A percentile compares a stretch with the other conserved stretches of the same genome.
These are phyloP conservation scores for Alternaria incomplexa DNA, from an alignment of 2,329 filamentous ascomycete species.

Conservation along the genomic window DNA sequence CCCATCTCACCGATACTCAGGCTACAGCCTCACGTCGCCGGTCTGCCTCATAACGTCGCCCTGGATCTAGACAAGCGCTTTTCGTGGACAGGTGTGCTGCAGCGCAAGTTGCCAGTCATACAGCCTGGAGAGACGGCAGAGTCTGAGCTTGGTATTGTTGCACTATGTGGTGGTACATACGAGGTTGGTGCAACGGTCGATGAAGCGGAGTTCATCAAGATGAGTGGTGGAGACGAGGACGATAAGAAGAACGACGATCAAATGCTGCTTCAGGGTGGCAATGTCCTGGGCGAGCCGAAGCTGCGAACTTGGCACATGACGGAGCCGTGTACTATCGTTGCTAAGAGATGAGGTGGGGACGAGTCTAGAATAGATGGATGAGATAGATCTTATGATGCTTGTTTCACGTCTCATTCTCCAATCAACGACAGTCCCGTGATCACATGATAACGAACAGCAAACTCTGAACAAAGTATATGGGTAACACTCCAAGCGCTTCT, in stretches of 20 bases:
- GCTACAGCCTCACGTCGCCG: conserved; percentile 76
- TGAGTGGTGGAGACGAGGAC: conserved; percentile 20
- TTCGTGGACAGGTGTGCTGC: conserved; percentile 83
- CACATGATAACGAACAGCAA: neutral
- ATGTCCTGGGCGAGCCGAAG: conserved; percentile 43
- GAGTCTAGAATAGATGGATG: neutral
- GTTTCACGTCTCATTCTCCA: neutral
- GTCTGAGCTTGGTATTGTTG: conserved; percentile 72
- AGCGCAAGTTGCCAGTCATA: conserved; percentile 72
- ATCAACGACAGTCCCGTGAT: neutral
- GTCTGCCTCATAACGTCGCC: conserved; percentile 73
- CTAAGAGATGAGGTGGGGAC: conserved; percentile 21
- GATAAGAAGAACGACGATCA: conserved; percentile 30
- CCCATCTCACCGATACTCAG: conserved; percentile 76
- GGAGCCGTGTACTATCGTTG: conserved; percentile 54
- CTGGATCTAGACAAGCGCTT: conserved; percentile 84
- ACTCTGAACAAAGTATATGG: neutral
- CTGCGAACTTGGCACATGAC: conserved; percentile 54
- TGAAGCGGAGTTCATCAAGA: conserved; percentile 67
- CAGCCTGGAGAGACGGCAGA: conserved; percentile 64
- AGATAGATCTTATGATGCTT: neutral
- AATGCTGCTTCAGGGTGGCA: conserved; percentile 30
- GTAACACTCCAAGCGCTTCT: no score
- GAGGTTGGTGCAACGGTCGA: conserved; percentile 82
- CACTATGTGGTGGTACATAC: conserved; percentile 80